Percentiles rank a stretch among this genome's conserved stretches.
Evolutionary conservation across 805 yeast species (phyloP).

Genomic region (Ogataea nakhonphanomensis): DNA sequence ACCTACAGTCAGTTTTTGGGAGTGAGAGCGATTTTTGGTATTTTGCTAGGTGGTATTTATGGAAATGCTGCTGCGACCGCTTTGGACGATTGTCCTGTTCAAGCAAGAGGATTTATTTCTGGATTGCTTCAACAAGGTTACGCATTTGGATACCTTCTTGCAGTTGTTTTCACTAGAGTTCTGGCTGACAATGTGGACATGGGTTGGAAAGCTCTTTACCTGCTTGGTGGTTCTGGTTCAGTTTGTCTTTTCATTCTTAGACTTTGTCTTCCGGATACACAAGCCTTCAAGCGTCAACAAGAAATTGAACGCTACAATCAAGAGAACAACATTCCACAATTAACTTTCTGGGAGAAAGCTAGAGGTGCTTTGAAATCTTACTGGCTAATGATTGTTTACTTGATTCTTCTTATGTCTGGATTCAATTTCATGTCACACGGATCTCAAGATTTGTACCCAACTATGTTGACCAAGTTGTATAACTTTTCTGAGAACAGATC

Average conservation of each 20-base stretch:
- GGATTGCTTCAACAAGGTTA: conserved; percentile 82
- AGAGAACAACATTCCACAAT: conserved; percentile 31
- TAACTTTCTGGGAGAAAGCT: conserved; percentile 34
- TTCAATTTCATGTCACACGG: conserved; percentile 63
- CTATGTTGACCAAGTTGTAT: conserved; percentile 47
- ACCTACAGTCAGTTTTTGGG: conserved; percentile 57
- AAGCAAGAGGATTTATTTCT: conserved; percentile 55
- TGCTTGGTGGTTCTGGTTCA: conserved; percentile 65
- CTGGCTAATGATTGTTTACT: conserved; percentile 58
- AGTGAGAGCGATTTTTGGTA: conserved; percentile 61
- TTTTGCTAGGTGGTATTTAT: conserved; percentile 55
- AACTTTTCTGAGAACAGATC: conserved; percentile 40
- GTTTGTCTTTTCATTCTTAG: conserved; percentile 41
- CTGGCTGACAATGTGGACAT: conserved; percentile 50
- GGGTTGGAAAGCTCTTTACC: conserved; percentile 63
- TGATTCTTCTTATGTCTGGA: conserved; percentile 59
- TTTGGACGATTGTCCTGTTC: conserved; percentile 49
- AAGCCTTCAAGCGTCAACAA: conserved; percentile 45
- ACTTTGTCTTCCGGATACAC: conserved; percentile 47
- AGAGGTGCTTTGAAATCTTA: conserved; percentile 39
- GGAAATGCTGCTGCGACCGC: conserved; percentile 55
- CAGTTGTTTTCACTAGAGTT: conserved; percentile 63
- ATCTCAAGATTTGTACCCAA: conserved; percentile 61
- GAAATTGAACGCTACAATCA: conserved; percentile 32
- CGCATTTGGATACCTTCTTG: conserved; percentile 64